These are phyloP conservation scores for Kwoniella dejecticola DNA, from an alignment of 768 basidiomycete species.

Conservation along the genomic window DNA sequence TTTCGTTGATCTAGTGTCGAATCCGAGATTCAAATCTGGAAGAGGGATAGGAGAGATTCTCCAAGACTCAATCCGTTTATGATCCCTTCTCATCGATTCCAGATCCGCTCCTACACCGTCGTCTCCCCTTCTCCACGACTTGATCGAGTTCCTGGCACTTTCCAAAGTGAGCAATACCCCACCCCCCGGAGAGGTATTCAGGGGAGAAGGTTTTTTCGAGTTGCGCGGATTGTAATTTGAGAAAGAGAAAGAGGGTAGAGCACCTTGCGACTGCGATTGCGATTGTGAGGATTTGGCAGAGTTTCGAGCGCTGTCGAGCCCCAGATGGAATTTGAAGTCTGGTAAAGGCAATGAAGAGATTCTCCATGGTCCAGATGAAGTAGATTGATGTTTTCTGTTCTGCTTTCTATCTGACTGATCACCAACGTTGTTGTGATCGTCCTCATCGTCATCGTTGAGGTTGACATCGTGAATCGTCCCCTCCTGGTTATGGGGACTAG, in stretches of 20 bases:
- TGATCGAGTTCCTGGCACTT: not conserved
- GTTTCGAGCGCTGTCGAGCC: not conserved
- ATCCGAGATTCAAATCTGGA: slow-evolving; percentile 1
- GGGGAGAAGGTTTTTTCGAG: not conserved
- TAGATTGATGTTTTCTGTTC: not conserved
- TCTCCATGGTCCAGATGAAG: not conserved
- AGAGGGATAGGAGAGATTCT: slow-evolving; percentile 1
- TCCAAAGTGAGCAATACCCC: not conserved
- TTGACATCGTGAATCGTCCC: no score
- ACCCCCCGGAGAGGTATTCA: not conserved
- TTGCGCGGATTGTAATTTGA: not conserved
- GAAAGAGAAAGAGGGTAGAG: not conserved
- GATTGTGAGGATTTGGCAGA: not conserved
- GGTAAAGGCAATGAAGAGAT: slow-evolving; percentile 1
- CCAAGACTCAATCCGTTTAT: not conserved
- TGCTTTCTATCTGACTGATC: not conserved
- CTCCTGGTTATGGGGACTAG: no score
- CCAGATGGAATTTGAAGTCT: slow-evolving; percentile 2
- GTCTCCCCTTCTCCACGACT: not conserved
- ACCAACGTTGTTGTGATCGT: not conserved
- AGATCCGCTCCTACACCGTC: not conserved
- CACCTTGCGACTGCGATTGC: no score
- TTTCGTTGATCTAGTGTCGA: not conserved
- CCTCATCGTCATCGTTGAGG: not conserved
- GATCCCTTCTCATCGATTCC: not conserved